Percentiles rank a stretch among this genome's conserved stretches.
Conservation (phyloP, 2,329 filamentous ascomycete species). For the Fusarium torulosum region DNA sequence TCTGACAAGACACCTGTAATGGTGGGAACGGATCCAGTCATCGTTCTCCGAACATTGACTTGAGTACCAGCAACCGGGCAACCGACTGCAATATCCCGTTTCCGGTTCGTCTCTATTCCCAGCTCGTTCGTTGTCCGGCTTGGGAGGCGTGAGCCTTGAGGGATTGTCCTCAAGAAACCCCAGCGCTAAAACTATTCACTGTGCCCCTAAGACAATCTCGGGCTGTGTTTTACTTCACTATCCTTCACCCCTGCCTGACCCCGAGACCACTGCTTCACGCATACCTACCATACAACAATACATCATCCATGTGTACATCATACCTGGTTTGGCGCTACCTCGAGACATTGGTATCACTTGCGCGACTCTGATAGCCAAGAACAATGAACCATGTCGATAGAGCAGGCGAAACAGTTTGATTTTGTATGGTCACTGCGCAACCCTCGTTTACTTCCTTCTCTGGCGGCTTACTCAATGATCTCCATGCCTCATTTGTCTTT, state of each 20-base stretch:
- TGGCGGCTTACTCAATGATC: slow-evolving; percentile 3
- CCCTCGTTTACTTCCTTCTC: neutral
- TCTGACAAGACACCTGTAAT: slow-evolving; percentile 23
- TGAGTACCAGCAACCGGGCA: slow-evolving; percentile 30
- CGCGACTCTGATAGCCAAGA: slow-evolving; percentile 26
- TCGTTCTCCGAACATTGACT: slow-evolving; percentile 18
- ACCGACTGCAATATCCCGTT: slow-evolving; percentile 35
- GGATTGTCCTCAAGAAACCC: slow-evolving; percentile 29
- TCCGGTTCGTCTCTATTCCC: slow-evolving; percentile 27
- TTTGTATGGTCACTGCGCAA: slow-evolving; percentile 15
- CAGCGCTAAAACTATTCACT: slow-evolving; percentile 31
- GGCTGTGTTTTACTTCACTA: slow-evolving; percentile 44
- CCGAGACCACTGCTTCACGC: slow-evolving; percentile 35
- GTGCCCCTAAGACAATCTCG: slow-evolving; percentile 45
- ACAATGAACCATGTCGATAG: slow-evolving; percentile 25
- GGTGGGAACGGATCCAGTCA: slow-evolving; percentile 34
- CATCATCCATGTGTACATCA: slow-evolving; percentile 28
- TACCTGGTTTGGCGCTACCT: slow-evolving; percentile 43
- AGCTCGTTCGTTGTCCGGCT: slow-evolving; percentile 17
- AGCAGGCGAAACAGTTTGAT: slow-evolving; percentile 25
- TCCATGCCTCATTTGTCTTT: neutral
- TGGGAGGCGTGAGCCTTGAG: slow-evolving; percentile 13
- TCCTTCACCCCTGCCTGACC: slow-evolving; percentile 36
- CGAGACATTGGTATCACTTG: slow-evolving; percentile 47
- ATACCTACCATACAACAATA: slow-evolving; percentile 38